Base-by-base conservation (phyloP, 768 basidiomycete genomes). In the Pisolithus orientalis region DNA sequence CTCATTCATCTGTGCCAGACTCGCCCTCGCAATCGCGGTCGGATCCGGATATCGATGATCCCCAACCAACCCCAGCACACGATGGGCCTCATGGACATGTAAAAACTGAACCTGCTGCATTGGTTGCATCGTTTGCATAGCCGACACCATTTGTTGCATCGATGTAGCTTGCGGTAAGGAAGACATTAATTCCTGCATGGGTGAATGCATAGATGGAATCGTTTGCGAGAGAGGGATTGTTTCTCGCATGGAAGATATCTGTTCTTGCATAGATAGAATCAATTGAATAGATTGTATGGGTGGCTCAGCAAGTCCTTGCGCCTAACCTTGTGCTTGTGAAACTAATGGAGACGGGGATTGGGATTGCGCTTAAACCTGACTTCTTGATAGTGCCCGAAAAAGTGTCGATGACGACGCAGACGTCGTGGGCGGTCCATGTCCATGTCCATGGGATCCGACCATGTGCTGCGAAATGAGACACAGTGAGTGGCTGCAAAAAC, bases 1-100 rank as follows among this genome's bases (percentile, higher is more conserved):
- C 62, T 89, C 87, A 67, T 83, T 88, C 82, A 90, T 85, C 65
- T 87, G 86, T 59, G 80, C 74, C 53, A 90, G 76, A 48, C 82
- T 80, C 14, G 83, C 84, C 24, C 82, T 78, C 4, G 84, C 86
- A 44, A 87, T 54, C 39, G 61, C 77, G 34, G 80, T 75, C n/a
- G 72, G 68, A 59, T 80, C 80, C 10, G 73, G 71, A 34, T 34
- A 34, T 14, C 34, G 34, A 34, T n/a, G 31, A 55, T 79, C 80
- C 48, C 52, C 59, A 17, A 58, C 58, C 1, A 68, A 57, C 40
- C 75, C 72, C 52, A 78, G 67, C 51, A 78, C 70, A 11, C 78
- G 74, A 54, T 80, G 81, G 13, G 79, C 76, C 58, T 81, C 79
- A 39, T 77, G 76, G 10, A 76, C 71, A 28, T 82, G 79, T 28